Percentiles rank a stretch among this genome's conserved stretches.
These are phyloP conservation scores for Echinochloa phyllopogon DNA, from an alignment of 176 grass and related monocot species.

Conservation along the genomic window DNA sequence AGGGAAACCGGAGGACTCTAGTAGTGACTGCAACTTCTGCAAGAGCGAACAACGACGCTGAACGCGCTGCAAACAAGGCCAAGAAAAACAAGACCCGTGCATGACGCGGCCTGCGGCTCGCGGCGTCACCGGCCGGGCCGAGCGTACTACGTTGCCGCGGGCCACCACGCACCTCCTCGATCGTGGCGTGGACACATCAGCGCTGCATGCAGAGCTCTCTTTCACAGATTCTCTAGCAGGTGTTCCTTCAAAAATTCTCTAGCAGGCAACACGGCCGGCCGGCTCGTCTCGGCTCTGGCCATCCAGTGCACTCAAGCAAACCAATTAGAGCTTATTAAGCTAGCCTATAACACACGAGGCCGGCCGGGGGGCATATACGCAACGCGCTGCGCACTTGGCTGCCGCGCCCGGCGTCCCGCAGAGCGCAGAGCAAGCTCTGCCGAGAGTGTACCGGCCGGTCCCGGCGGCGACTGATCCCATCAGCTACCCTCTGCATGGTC, in stretches of 20 bases:
- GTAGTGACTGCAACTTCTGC: neutral
- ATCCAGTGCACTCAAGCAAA: no score
- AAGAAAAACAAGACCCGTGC: neutral
- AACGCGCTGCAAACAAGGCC: neutral
- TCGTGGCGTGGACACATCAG: neutral
- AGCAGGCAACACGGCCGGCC: neutral
- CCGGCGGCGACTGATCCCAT: neutral
- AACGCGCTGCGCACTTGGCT: neutral
- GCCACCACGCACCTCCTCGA: neutral
- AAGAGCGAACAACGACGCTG: neutral
- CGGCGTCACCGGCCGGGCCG: neutral
- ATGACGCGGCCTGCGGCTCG: neutral
- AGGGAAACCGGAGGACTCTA: no score
- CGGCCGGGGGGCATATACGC: no score
- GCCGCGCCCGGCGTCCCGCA: neutral
- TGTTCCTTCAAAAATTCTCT: no score
- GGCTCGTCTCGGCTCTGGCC: no score
- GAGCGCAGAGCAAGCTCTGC: constrained; percentile 8
- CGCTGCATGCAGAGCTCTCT: no score
- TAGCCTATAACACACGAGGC: no score
- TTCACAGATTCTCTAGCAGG: no score
- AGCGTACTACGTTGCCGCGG: no score
- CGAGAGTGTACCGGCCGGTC: neutral
- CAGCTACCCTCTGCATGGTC: no score
- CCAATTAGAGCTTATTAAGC: no score